These are phyloP conservation scores for Moelleriella libera DNA, from an alignment of 2,329 filamentous ascomycete species.

Conservation along the genomic window DNA sequence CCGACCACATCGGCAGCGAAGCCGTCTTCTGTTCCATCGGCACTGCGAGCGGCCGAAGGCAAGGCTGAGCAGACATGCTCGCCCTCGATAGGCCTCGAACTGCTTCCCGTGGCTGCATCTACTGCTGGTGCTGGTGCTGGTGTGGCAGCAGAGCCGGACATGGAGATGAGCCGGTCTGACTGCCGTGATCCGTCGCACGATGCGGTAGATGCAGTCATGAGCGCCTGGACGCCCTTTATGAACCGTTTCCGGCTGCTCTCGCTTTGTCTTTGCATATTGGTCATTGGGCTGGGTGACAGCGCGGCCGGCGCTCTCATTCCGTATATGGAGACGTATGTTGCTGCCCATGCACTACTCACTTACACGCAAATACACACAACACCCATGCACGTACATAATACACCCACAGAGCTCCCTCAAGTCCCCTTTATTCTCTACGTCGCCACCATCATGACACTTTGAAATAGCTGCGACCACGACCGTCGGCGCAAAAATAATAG, in stretches of 20 bases:
- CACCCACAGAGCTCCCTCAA: no score
- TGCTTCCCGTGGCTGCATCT: conserved; percentile 4
- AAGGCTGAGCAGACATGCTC: background rate
- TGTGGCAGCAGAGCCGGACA: conserved; percentile 9
- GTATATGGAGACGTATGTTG: conserved; percentile 51
- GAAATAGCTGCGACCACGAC: no score
- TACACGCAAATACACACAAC: background rate
- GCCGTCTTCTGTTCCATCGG: background rate
- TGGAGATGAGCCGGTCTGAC: conserved; percentile 40
- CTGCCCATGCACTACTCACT: background rate
- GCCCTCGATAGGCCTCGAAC: background rate
- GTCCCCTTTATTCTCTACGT: background rate
- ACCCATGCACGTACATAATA: no score
- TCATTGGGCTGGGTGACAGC: conserved; percentile 60
- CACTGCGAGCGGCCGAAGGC: background rate
- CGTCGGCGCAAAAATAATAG: no score
- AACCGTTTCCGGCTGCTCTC: conserved; percentile 57
- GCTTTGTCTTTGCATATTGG: conserved; percentile 51
- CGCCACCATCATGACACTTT: background rate
- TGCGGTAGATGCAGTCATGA: conserved; percentile 35
- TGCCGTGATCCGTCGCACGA: conserved; percentile 23
- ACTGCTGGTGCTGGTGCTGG: background rate
- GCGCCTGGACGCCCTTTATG: conserved; percentile 45
- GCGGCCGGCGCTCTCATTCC: conserved; percentile 68
- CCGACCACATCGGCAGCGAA: background rate